Evolutionary conservation across 1,284 basidiomycete species (phyloP), one percentile per base, ranked within the genome.

Genomic region (Athelia sp.): DNA sequence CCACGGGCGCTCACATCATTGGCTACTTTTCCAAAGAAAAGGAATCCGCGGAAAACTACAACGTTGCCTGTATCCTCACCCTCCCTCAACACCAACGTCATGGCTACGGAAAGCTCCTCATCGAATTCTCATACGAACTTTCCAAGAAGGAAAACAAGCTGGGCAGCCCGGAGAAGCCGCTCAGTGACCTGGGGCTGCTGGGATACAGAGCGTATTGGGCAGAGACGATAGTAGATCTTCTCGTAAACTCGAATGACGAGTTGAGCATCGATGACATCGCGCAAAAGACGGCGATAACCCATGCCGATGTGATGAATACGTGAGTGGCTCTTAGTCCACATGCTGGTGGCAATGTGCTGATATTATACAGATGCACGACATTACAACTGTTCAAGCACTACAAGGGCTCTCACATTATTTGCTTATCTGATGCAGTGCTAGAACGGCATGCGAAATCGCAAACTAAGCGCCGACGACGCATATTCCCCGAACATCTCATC

Each of bases 1-100:
- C 91, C 24, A 74, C 79, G 19, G 97, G 97, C 17, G 93, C 91
- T 63, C 97, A 99, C 65, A 72, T 98, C 56, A 90, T 99, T 55
- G 96, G 96, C 35, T 99, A 98, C 72, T 99, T 99, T 68, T 98
- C 94, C 29, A 99, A 99, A 64, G 97, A 99, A 71, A 99, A 99
- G 66, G 97, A 99, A 66, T 97, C 85, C 4, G 90, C 96, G 14
- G 96, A 99, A 62, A 93, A 87, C 58, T 99, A 99, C 78, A 99
- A 99, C 67, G 91, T 99, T 48, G 96, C 97, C 0, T 99, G 97
- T 77, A 98, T 99, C 70, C 74, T 99, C 54, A 97, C 97, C 10
- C 79, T 99, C 34, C 97, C 97, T 6, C 97, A 99, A 66, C 90
- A 98, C 66, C 97, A 99, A 68, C 86, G 97, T 32, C 87, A 90